These are phyloP conservation scores for Gaultheria prostrata DNA, from an alignment of 148 eudicot species.

Conservation along the genomic window DNA sequence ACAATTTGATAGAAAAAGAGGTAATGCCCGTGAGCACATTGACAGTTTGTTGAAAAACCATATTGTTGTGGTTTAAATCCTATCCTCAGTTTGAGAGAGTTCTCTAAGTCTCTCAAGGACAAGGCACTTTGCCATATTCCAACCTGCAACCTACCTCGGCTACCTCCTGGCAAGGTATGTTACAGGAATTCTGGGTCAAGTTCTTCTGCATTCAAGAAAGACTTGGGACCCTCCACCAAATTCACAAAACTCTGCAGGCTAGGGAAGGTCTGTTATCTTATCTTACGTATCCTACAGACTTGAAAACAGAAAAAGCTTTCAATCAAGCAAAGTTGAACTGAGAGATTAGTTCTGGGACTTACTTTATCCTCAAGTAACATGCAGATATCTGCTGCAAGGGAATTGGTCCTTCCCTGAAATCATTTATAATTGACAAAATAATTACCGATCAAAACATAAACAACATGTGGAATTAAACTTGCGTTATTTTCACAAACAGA, in stretches of 20 bases:
- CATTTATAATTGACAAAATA: conserved; percentile 7
- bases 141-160: background rate
- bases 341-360: conserved; percentile 22
- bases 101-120: background rate
- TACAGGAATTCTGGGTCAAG: background rate
- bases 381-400: conserved; percentile 75
- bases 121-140: background rate
- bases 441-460: background rate
- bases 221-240: background rate
- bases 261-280: background rate
- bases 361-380: conserved; percentile 80
- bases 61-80: background rate
- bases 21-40: background rate
- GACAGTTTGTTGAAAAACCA: background rate
- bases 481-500: background rate
- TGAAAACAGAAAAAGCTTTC: background rate
- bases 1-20: background rate
- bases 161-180: background rate
- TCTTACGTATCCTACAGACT: background rate
- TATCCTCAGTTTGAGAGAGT: background rate
- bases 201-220: background rate
- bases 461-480: background rate
- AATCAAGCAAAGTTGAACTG: background rate
- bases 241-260: background rate
- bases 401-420: conserved; percentile 60